phyloP scores from a whole-genome alignment of 495 filamentous ascomycete genomes.

The Jackrogersella multiformis region DNA sequence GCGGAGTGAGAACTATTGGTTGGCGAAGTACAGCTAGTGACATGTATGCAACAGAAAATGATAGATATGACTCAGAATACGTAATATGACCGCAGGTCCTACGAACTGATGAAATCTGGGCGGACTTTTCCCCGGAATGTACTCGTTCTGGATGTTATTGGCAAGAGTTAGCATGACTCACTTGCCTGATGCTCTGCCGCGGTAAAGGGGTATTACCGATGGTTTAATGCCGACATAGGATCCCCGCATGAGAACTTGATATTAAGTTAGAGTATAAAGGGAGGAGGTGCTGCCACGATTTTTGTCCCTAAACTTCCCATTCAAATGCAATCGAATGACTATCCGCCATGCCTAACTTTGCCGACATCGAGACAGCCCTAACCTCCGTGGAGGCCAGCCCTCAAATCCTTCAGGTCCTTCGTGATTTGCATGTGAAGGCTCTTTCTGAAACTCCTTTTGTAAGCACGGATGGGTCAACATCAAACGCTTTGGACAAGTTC shows the following conservation, averaged over 20 bases:
- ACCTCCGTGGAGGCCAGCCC: constrained; percentile 26
- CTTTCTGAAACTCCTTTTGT: constrained; percentile 26
- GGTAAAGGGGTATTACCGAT: constrained; percentile 1
- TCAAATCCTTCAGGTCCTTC: constrained; percentile 28
- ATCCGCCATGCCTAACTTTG: constrained; percentile 16
- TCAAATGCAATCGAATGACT: neutral
- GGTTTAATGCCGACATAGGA: neutral
- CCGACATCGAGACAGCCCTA: constrained; percentile 26
- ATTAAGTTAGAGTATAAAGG: constrained; percentile 9
- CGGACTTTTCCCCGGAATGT: neutral
- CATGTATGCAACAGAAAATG: neutral
- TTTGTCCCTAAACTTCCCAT: neutral
- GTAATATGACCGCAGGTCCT: no score
- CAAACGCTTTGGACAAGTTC: constrained; percentile 48
- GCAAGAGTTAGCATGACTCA: constrained; percentile 20
- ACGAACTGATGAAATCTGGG: neutral
- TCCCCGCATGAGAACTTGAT: neutral
- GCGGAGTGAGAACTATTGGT: constrained; percentile 2
- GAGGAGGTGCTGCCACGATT: neutral
- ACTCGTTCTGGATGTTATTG: neutral
- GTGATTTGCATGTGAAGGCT: constrained; percentile 28
- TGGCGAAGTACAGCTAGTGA: neutral
- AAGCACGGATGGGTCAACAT: constrained; percentile 7
- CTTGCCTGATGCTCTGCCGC: constrained; percentile 3
- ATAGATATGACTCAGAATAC: neutral